phyloP scores from a whole-genome alignment of 176 grass and related monocot genomes.

The Miscanthus lutarioriparius region DNA sequence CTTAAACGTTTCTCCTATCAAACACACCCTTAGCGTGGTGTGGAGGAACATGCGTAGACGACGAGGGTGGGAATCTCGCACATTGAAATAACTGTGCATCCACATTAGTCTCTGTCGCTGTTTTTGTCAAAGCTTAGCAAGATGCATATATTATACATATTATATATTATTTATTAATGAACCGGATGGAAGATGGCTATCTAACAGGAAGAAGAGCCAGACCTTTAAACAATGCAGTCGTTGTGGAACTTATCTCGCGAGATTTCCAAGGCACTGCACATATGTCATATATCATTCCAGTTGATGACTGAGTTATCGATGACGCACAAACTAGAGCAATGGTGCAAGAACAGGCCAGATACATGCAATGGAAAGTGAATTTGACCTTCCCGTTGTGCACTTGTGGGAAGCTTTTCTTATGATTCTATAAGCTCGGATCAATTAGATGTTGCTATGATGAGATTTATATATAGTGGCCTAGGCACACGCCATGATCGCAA shows the following conservation, averaged over 20 bases:
- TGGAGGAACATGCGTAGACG: too few species aligned
- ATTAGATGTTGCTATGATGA: background rate
- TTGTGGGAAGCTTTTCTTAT: background rate
- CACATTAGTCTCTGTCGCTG: too few species aligned
- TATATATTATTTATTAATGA: background rate
- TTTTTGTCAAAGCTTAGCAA: too few species aligned
- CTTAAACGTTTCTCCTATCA: too few species aligned
- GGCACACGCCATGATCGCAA: background rate
- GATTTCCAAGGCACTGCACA: background rate
- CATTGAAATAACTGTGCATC: too few species aligned
- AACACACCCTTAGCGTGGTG: too few species aligned
- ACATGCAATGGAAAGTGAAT: background rate
- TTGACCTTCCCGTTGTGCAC: constrained; percentile 17
- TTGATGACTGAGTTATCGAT: background rate
- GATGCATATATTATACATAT: too few species aligned
- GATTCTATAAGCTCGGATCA: background rate
- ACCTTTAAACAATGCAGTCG: constrained; percentile 5
- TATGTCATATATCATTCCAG: background rate
- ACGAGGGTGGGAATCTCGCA: too few species aligned
- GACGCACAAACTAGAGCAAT: constrained; percentile 13
- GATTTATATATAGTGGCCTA: too few species aligned
- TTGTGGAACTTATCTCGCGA: constrained; percentile 11
- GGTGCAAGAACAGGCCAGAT: background rate
- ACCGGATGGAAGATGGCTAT: background rate
- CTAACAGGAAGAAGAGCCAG: background rate